Conservation (phyloP, 2,329 filamentous ascomycete species). For the Cladosporium velox region DNA sequence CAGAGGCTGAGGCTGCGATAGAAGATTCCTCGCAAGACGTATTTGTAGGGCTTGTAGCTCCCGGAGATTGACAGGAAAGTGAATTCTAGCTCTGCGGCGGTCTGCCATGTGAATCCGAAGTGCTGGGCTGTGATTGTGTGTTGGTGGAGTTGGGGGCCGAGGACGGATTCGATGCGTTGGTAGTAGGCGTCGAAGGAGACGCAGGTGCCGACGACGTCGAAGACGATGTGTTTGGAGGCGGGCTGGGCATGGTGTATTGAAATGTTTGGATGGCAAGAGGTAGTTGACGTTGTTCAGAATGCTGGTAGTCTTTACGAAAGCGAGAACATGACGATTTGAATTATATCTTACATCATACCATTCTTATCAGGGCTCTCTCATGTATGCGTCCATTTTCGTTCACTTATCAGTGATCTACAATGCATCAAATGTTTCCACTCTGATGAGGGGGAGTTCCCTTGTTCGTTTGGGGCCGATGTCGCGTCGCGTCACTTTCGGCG, state of each 20-base stretch:
- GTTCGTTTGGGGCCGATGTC: background rate
- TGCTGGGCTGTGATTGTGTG: slow-evolving; percentile 46
- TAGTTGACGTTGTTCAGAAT: background rate
- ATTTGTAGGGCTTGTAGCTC: slow-evolving; percentile 47
- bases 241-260: background rate
- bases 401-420: background rate
- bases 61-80: slow-evolving; percentile 52
- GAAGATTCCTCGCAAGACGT: slow-evolving; percentile 50
- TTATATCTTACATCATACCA: background rate
- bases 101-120: slow-evolving; percentile 52
- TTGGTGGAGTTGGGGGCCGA: slow-evolving; percentile 45
- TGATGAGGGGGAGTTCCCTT: background rate
- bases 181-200: slow-evolving; percentile 51
- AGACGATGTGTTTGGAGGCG: slow-evolving; percentile 29
- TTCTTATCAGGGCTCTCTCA: background rate
- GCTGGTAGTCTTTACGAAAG: background rate
- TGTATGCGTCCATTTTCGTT: background rate
- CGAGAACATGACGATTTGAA: too few species aligned
- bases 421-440: background rate
- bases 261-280: background rate
- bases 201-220: slow-evolving; percentile 54
- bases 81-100: slow-evolving; percentile 52
- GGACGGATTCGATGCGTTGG: slow-evolving; percentile 43
- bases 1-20: slow-evolving; percentile 51
- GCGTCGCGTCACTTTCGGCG: background rate